Conservation (phyloP, 257 asterid species). For the Hygrophila difformis region DNA sequence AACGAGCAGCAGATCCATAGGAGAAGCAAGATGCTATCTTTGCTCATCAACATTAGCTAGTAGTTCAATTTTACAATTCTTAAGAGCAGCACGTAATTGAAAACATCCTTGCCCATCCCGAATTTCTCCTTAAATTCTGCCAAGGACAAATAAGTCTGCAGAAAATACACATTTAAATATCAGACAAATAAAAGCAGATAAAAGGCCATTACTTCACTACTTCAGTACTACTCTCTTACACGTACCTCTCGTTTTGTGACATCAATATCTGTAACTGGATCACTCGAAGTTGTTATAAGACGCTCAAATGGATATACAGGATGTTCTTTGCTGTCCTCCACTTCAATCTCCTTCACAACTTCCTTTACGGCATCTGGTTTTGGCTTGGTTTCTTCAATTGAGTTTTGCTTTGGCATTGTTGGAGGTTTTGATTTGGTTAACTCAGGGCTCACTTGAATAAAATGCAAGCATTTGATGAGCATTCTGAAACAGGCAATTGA, state of each 20-base stretch:
- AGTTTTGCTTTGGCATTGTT: slow-evolving; percentile 47
- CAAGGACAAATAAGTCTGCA: slow-evolving; percentile 74
- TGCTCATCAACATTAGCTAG: no score
- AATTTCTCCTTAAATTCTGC: slow-evolving; percentile 85
- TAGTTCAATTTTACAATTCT: no score
- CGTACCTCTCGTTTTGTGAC: slow-evolving; percentile 87
- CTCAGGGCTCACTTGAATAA: slow-evolving; percentile 47
- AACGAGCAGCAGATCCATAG: no score
- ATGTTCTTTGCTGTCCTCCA: slow-evolving; percentile 81
- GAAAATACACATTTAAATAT: slow-evolving; percentile 11
- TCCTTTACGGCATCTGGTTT: slow-evolving; percentile 84
- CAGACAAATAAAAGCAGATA: slow-evolving; percentile 1
- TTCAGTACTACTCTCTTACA: not conserved
- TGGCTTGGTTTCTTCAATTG: slow-evolving; percentile 45
- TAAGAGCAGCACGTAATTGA: no score
- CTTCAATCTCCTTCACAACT: slow-evolving; percentile 72
- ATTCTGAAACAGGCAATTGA: not conserved
- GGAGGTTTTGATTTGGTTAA: slow-evolving; percentile 32
- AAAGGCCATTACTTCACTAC: no score
- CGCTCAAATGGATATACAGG: slow-evolving; percentile 63
- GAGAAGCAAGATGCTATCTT: no score
- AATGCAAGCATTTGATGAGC: not conserved
- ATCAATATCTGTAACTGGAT: slow-evolving; percentile 68
- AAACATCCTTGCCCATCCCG: slow-evolving; percentile 60
- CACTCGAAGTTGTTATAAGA: slow-evolving; percentile 51